These are phyloP conservation scores for Polyporus tsugae DNA, from an alignment of 1,284 basidiomycete genomes.

Conservation along the genomic window DNA sequence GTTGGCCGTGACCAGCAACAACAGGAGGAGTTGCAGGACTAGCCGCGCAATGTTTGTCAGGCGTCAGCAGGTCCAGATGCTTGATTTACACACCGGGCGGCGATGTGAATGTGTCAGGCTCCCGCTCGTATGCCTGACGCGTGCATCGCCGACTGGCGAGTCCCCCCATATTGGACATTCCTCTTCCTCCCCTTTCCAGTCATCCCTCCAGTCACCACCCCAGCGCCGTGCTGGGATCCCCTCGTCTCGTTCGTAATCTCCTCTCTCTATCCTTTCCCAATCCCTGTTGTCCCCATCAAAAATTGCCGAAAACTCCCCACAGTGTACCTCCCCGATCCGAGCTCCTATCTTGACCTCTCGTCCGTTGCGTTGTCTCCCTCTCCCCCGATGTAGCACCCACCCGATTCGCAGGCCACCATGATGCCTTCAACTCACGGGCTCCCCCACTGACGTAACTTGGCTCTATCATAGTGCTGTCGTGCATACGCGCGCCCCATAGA, in stretches of 20 bases:
- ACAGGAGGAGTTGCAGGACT: slow-evolving; percentile 52
- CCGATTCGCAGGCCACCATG: slow-evolving; percentile 32
- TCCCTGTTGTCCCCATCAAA: slow-evolving; percentile 25
- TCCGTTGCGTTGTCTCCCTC: slow-evolving; percentile 20
- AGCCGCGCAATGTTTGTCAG: slow-evolving; percentile 19
- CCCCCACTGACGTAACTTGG: slow-evolving; percentile 31
- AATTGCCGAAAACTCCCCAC: slow-evolving; percentile 26
- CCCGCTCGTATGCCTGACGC: slow-evolving; percentile 5
- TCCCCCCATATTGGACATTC: slow-evolving; percentile 12
- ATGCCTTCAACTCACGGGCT: slow-evolving; percentile 34
- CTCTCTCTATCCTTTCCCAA: slow-evolving; percentile 17
- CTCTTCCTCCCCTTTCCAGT: background rate
- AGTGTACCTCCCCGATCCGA: slow-evolving; percentile 28
- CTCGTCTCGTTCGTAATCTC: slow-evolving; percentile 16
- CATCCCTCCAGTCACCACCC: slow-evolving; percentile 8
- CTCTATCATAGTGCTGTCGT: slow-evolving; percentile 43
- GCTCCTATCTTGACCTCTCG: slow-evolving; percentile 28
- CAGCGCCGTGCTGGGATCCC: slow-evolving; percentile 1
- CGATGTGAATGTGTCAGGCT: slow-evolving; percentile 15
- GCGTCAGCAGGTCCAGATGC: slow-evolving; percentile 21
- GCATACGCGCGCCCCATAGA: slow-evolving; percentile 43
- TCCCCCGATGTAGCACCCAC: slow-evolving; percentile 29
- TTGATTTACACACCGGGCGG: slow-evolving; percentile 22
- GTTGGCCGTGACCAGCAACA: slow-evolving; percentile 83
- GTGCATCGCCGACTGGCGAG: slow-evolving; percentile 6